These are phyloP conservation scores for Rhodomyrtus psidioides DNA, from an alignment of 441 rosid species.

Conservation along the genomic window DNA sequence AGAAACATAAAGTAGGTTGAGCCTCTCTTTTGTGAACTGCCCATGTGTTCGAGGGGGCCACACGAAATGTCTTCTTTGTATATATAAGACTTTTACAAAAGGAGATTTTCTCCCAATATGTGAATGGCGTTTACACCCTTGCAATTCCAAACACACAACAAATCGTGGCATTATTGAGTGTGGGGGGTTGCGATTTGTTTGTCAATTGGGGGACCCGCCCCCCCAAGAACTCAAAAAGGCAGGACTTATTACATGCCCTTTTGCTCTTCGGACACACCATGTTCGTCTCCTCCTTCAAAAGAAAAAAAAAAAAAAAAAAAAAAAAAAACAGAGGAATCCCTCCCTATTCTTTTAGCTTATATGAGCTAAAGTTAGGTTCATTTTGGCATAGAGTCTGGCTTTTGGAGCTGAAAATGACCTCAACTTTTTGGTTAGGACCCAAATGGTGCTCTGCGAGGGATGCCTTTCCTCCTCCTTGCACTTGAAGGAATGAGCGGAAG, in stretches of 20 bases:
- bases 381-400: not conserved
- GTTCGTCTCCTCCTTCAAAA: not conserved
- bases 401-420: not conserved
- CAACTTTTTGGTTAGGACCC: conserved; percentile 20
- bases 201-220: not conserved
- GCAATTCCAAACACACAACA: not conserved
- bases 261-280: not conserved
- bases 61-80: not conserved
- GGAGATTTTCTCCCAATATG: not conserved
- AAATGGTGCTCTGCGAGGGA: conserved; percentile 79
- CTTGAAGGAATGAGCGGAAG: conserved; percentile 32
- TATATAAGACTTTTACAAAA: not conserved
- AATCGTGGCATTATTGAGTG: not conserved
- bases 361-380: not conserved
- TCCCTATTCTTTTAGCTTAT: not conserved
- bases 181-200: not conserved
- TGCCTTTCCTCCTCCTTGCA: conserved; percentile 77
- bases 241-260: not conserved
- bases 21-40: not conserved
- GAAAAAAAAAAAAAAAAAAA: not conserved
- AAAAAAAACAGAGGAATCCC: not conserved
- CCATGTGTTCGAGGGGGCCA: not conserved
- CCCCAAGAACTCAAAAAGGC: not conserved
- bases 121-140: not conserved
- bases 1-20: not conserved